These are phyloP conservation scores for Sporothrix globosa DNA, from an alignment of 2,329 filamentous ascomycete genomes.

Conservation along the genomic window DNA sequence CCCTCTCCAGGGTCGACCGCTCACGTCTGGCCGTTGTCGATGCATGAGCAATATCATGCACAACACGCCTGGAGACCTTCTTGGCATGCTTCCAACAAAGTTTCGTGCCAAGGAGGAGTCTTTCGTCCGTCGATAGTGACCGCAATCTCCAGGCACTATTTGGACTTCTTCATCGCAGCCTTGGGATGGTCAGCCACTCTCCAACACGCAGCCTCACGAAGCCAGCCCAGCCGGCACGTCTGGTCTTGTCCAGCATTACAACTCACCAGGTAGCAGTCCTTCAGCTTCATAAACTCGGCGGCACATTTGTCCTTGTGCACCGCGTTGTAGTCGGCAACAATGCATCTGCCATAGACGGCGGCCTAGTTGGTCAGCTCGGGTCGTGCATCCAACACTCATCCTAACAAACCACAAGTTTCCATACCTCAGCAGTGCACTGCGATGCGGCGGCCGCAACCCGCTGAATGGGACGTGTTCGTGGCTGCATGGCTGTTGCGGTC, in stretches of 20 bases:
- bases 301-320: constrained; percentile 89
- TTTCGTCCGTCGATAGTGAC: too few relatives aligned
- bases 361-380: constrained; percentile 57
- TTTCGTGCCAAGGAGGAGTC: too few relatives aligned
- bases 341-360: constrained; percentile 84
- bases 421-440: constrained; percentile 60
- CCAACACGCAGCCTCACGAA: neutral
- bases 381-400: neutral
- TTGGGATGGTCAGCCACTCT: constrained; percentile 14
- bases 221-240: neutral
- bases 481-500: constrained; percentile 41
- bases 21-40: too few relatives aligned
- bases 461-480: constrained; percentile 55
- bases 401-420: neutral
- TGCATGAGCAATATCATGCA: too few relatives aligned
- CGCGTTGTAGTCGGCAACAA: constrained; percentile 86
- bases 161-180: constrained; percentile 31
- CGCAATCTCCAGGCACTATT: neutral
- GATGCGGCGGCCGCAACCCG: constrained; percentile 59
- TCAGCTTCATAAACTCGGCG: constrained; percentile 80
- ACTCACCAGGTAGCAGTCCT: constrained; percentile 82
- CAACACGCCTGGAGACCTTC: too few relatives aligned
- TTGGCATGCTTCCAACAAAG: too few relatives aligned
- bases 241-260: neutral
- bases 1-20: too few relatives aligned